Evolutionary conservation across 495 filamentous ascomycete genomes (phyloP), one percentile per base, ranked within the genome.

Genomic region (Penicillium lagena): DNA sequence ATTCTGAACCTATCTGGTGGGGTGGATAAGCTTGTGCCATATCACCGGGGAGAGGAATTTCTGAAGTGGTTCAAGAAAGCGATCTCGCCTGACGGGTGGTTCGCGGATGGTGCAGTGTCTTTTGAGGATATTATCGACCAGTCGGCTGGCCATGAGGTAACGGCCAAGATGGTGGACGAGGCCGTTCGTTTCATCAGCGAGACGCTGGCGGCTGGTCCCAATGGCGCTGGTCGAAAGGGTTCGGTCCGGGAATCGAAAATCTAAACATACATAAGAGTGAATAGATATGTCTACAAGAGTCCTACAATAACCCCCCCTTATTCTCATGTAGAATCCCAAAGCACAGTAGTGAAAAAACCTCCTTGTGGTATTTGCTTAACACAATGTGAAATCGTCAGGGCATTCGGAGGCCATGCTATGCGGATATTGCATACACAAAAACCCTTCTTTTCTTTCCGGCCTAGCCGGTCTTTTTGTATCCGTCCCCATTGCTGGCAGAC

Each of bases 11-110:
- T 94, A 46, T 82, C 82, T 10, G 93, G 91, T 0, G 84, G 71
- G 0, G 69, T 68, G 12, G 93, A 98, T 60, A 89, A 87, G 55
- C 62, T 97, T 38, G 91, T 98, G 13, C 91, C 93, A 7, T 87
- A 89, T 62, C 67, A 68, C 15, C 80, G 79, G 12, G 71, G 75
- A 2, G 77, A 84, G 54, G 72, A 76, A 0, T 94, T 96, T 58
- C 47, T 95, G 38, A 58, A 62, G 7, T 87, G 82, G 65, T 68
- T 96, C 41, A 85, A 86, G 60, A 61, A 74, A 30, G 81, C 80
- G 1, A 56, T 79, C 32, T 64, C 56, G 2, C 61, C 65, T 9
- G 59, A 70, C 34, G 73, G 68, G 4, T 85, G 79, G 78, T 83
- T 77, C 40, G 67, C 65, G 6, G 79, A 80, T 42, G 76, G 77